Evolutionary conservation across 768 basidiomycete species (phyloP).

Genomic region (Termitomyces sp.): DNA sequence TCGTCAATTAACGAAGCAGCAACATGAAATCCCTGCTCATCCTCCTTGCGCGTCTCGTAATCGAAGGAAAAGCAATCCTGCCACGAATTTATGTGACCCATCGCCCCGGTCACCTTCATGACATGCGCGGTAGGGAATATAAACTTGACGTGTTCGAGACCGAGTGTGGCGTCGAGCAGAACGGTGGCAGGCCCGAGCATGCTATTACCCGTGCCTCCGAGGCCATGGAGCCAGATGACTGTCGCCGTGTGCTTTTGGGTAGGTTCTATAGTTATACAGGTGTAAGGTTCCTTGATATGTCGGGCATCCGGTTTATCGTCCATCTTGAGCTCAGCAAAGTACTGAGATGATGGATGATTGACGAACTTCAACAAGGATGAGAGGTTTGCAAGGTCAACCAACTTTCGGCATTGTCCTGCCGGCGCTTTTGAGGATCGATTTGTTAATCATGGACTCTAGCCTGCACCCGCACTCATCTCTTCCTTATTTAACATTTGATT

Average conservation of each 20-base stretch:
- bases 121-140: constrained; percentile 56
- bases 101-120: constrained; percentile 16
- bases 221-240: constrained; percentile 59
- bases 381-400: too few species aligned
- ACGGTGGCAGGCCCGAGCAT: constrained; percentile 51
- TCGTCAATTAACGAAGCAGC: constrained; percentile 47
- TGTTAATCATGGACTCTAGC: too few species aligned
- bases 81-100: constrained; percentile 52
- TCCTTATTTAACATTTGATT: too few species aligned
- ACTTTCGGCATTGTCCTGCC: too few species aligned
- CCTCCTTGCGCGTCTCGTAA: constrained; percentile 44
- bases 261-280: constrained; percentile 8
- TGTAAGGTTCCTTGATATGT: neutral
- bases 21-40: constrained; percentile 48
- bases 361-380: too few species aligned
- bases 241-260: constrained; percentile 42
- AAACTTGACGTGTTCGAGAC: constrained; percentile 62
- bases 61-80: constrained; percentile 53
- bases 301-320: neutral
- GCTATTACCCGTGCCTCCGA: constrained; percentile 26
- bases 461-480: too few species aligned
- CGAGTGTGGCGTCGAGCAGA: constrained; percentile 29
- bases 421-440: too few species aligned
- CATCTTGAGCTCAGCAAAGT: neutral
- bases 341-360: too few species aligned